phyloP scores from a whole-genome alignment of 1,139 yeast genomes.

The Scheffersomyces insectosa region DNA sequence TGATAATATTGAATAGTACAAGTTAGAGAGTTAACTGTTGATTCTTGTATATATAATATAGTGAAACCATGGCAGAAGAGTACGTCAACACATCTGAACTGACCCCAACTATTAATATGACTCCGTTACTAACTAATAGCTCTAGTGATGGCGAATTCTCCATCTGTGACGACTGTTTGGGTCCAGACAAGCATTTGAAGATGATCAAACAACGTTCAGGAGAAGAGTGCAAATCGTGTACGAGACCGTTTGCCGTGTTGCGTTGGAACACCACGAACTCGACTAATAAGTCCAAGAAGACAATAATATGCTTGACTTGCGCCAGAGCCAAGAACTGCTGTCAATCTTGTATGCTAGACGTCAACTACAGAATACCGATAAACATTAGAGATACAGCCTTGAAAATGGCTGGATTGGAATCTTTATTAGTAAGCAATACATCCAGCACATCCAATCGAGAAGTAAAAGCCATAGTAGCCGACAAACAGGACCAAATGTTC shows the following conservation, averaged over 20 bases:
- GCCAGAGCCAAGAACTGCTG: conserved; percentile 80
- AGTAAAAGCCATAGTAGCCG: conserved; percentile 44
- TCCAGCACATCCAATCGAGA: conserved; percentile 30
- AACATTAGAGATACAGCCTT: conserved; percentile 80
- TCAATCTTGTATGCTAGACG: conserved; percentile 82
- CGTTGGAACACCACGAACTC: conserved; percentile 57
- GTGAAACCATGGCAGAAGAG: no score
- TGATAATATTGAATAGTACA: no score
- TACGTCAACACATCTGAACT: no score
- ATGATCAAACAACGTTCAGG: conserved; percentile 77
- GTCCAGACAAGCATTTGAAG: conserved; percentile 60
- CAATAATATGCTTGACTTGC: conserved; percentile 74
- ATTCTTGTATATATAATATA: no score
- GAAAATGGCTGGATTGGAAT: conserved; percentile 63
- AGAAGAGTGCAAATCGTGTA: conserved; percentile 75
- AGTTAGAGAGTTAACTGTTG: no score
- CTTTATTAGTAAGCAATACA: conserved; percentile 12
- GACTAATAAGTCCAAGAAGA: conserved; percentile 44
- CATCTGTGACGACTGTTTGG: conserved; percentile 74
- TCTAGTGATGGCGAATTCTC: conserved; percentile 19
- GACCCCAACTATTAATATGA: no score
- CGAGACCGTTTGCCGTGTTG: conserved; percentile 80
- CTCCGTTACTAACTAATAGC: neutral
- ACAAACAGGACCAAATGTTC: conserved; percentile 30
- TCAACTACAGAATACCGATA: conserved; percentile 76